Conservation (phyloP, 306 rosid genomes). For the Prinsepia uniflora region DNA sequence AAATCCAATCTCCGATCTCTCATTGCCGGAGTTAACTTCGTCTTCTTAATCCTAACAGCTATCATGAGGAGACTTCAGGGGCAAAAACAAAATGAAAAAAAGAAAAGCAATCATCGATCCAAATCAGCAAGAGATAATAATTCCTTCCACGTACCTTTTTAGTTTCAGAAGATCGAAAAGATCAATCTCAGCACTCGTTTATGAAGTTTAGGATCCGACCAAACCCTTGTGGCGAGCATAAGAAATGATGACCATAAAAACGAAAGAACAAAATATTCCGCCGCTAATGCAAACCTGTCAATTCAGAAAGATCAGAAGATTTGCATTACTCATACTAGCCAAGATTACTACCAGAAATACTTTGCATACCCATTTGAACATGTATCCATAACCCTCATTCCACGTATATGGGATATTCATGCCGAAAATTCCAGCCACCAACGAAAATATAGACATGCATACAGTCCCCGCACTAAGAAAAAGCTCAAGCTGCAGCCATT, state of each 20-base stretch:
- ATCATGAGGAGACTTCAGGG: not conserved
- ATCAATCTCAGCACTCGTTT: not conserved
- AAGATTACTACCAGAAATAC: not conserved
- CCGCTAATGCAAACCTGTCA: conserved; percentile 51
- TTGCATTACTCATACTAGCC: not conserved
- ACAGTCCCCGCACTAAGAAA: conserved; percentile 61
- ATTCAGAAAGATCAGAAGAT: conserved; percentile 1
- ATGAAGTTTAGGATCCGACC: conserved; percentile 48
- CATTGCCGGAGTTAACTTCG: conserved; percentile 1
- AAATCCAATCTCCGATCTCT: not conserved
- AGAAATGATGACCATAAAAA: conserved; percentile 35
- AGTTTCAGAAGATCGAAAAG: conserved; percentile 2
- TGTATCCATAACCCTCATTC: conserved; percentile 38
- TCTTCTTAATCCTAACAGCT: not conserved
- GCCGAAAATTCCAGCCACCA: conserved; percentile 64
- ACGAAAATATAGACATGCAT: conserved; percentile 45
- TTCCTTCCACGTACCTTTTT: not conserved
- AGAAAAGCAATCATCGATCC: not conserved
- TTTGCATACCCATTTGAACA: conserved; percentile 76
- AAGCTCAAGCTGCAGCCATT: conserved; percentile 62
- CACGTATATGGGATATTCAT: conserved; percentile 66
- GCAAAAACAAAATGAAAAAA: not conserved
- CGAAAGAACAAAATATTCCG: conserved; percentile 20
- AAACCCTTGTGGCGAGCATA: conserved; percentile 67
- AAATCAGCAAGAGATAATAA: not conserved